A percentile compares a stretch with the other conserved stretches of the same genome.
Conservation (phyloP, 2,329 filamentous ascomycete genomes). For the Ampelomyces quisqualis region DNA sequence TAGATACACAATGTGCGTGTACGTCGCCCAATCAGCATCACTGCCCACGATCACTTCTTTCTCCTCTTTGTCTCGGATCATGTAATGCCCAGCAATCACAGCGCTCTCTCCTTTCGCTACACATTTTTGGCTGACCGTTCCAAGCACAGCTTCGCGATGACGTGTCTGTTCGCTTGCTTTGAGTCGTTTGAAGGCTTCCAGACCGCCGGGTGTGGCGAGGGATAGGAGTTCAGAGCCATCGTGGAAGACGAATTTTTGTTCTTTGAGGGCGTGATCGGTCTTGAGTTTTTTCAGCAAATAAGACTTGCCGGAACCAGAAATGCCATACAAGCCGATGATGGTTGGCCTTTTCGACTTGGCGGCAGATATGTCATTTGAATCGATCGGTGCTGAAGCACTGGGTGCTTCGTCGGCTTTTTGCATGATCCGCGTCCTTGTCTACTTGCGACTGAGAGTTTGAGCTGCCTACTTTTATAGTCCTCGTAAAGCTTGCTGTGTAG, state of each 20-base stretch:
- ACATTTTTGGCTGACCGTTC: slow-evolving; percentile 46
- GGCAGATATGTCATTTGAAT: too few species aligned
- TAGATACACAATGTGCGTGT: slow-evolving; percentile 61
- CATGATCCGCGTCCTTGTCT: too few species aligned
- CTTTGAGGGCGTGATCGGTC: slow-evolving; percentile 25
- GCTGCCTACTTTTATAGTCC: too few species aligned
- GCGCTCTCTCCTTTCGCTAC: slow-evolving; percentile 37
- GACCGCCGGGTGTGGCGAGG: slow-evolving; percentile 48
- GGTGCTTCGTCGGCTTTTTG: too few species aligned
- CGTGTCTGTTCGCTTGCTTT: neutral
- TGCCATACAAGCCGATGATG: slow-evolving; percentile 58
- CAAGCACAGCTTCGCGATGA: slow-evolving; percentile 45
- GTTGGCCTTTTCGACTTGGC: too few species aligned
- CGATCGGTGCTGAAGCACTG: too few species aligned
- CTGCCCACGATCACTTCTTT: slow-evolving; percentile 45
- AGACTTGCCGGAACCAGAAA: slow-evolving; percentile 58
- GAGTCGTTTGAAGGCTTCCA: slow-evolving; percentile 50
- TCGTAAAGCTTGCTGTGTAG: too few species aligned
- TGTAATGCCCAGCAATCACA: slow-evolving; percentile 59
- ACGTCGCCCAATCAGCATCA: slow-evolving; percentile 48
- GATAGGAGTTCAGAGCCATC: slow-evolving; percentile 57
- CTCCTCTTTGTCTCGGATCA: slow-evolving; percentile 53
- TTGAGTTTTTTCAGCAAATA: slow-evolving; percentile 49
- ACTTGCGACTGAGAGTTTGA: too few species aligned
- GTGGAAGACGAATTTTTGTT: slow-evolving; percentile 48